Conservation (phyloP, 345 rosid genomes). For the Salix caprea region DNA sequence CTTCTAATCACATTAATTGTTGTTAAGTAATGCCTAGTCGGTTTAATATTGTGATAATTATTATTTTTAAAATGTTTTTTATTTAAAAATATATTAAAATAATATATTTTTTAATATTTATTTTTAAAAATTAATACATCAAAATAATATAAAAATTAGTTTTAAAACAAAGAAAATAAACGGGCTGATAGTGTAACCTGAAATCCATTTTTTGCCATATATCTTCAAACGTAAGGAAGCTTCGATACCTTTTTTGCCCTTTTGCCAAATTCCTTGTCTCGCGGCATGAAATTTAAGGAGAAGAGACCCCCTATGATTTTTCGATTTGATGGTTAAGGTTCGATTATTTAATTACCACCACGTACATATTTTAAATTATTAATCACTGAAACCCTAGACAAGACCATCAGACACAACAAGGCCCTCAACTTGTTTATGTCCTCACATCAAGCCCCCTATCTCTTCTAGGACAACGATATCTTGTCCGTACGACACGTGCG, state of each 20-base stretch:
- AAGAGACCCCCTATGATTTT: background rate
- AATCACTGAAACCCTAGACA: slow-evolving; percentile 7
- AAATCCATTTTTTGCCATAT: background rate
- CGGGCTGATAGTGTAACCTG: background rate
- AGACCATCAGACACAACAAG: slow-evolving; percentile 7
- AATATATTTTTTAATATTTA: no score
- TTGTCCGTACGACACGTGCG: background rate
- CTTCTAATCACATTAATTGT: no score
- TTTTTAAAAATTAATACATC: no score
- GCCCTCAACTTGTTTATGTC: background rate
- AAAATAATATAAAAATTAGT: no score
- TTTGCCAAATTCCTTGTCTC: background rate
- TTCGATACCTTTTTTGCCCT: no score
- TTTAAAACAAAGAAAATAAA: no score
- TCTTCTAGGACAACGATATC: background rate
- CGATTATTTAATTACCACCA: background rate
- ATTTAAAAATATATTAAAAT: no score
- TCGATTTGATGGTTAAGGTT: slow-evolving; percentile 16
- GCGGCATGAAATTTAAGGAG: background rate
- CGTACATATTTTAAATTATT: background rate
- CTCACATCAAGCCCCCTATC: background rate
- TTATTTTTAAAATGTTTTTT: no score
- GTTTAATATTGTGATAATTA: no score
- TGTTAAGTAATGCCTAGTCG: no score
- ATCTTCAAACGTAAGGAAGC: background rate